Evolutionary conservation across 2,329 filamentous ascomycete genomes (phyloP).

Genomic region (Cercospora brassicicola): DNA sequence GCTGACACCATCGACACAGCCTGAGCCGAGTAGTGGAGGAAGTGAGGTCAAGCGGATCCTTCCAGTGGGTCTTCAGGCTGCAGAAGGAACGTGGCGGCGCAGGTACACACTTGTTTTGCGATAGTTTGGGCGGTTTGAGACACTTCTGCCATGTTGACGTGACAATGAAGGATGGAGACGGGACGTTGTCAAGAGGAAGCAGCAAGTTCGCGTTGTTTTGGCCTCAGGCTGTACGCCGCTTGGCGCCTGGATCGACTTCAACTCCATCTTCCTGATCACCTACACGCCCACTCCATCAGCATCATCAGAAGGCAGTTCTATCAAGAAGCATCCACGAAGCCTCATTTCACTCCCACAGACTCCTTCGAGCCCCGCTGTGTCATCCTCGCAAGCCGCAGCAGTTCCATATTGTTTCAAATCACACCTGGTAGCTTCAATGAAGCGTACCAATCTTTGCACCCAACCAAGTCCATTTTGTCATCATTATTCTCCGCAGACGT

Average conservation of each 20-base stretch:
- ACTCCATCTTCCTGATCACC: background rate
- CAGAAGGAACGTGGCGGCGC: background rate
- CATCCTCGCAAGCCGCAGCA: background rate
- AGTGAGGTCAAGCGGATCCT: slow-evolving; percentile 5
- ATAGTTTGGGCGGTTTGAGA: background rate
- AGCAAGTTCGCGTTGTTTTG: background rate
- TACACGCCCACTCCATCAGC: background rate
- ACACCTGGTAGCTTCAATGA: background rate
- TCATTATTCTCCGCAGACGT: background rate
- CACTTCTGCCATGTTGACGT: background rate
- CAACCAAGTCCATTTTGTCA: background rate
- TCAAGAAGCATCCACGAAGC: background rate
- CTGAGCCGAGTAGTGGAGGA: background rate
- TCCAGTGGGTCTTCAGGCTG: background rate
- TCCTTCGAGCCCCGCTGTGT: background rate
- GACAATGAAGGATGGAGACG: background rate
- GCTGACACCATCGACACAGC: slow-evolving; percentile 8
- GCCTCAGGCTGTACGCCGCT: background rate
- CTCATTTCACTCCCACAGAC: background rate
- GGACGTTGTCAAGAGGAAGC: background rate
- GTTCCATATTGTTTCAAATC: background rate
- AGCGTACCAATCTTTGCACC: background rate
- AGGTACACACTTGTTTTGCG: background rate
- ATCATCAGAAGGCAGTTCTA: background rate
- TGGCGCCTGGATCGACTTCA: background rate